Base-by-base conservation (phyloP, 139 green algal species). In the Haematococcus sp. region DNA sequence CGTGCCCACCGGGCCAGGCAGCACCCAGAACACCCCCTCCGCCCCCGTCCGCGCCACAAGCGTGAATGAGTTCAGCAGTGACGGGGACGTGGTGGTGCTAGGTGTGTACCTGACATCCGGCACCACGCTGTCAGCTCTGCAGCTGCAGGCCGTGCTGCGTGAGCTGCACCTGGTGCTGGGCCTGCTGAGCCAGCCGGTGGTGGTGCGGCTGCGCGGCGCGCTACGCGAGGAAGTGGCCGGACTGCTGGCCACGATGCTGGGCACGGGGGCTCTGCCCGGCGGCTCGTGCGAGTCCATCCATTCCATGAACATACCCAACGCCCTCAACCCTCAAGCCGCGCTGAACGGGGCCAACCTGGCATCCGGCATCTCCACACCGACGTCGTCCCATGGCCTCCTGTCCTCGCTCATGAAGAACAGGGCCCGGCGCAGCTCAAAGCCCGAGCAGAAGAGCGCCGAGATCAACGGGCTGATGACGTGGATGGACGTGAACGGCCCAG, bases 151-250 rank as follows among this genome's bases (percentile, higher is more conserved):
- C 4, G 43, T 72, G 1, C 66, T 72, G 66, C n/a, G 44, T 13
- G 66, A 72, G 66, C 46, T 72, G 66, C n/a, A 72, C 2, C 4
- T 35, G 27, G 66, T 72, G 46, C 66, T 72, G n/a, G 44, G 40
- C 44, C 66, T 72, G 44, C 46, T 72, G 46, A 19, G 9, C 28
- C 31, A 11, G 23, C 30, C 66, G 2, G 27, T 72, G 25, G 34
- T 46, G 17, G 7, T 32, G 15, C 30, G 33, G 25, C 31, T 68
- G 61, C 13, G 20, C 5, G 32, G 32, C 15, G 61, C 22, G 61
- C 31, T 68, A 31, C 30, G 61, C 13, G 61, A 68, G 30, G 61
- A 68, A 31, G 34, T 28, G 61, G 9, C 17, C n/a, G 2, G n/a
- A 11, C 23, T 30, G 25, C 58, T 28, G 4, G 58, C 11, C 11